Evolutionary conservation across 2,329 filamentous ascomycete species (phyloP), one percentile per base, ranked within the genome.

Genomic region (Chaetomium strumarium): DNA sequence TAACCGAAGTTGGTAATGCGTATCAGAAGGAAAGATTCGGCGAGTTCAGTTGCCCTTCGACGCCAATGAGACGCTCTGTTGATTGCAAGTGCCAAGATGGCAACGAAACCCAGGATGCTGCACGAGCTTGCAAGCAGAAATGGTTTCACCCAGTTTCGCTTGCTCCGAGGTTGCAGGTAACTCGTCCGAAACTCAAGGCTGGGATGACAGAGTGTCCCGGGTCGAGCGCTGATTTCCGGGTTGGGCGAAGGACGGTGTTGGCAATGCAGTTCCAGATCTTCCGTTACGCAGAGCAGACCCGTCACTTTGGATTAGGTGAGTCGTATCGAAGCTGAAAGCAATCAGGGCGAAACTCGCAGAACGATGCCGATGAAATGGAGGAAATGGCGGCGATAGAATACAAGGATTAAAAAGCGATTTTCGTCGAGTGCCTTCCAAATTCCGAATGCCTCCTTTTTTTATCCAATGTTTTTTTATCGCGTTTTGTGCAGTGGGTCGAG

Each of bases 331-430:
- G 43, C 3, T 31, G 19, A 41, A 52, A 43, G 34, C 39, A 45
- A 52, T 43, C 44, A 46, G 33, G 44, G 40, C 53, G 46, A 47
- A 49, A 45, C 45, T 58, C 34, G 44, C 33, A 42, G 43, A 46
- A 31, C 41, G 49, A 50, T 34, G 40, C 55, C 49, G 45, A 55
- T 49, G 49, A 63, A 60, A 44, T 47, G 31, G 51, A 58, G 50
- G 55, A 57, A 53, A 57, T 39, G 47, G 55, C 50, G 58, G 3
- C 55, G 58, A 57, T 60, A 63, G 48, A 63, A 61, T 62, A 63
- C 59, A 62, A 61, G 63, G 64, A 72, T 70, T 67, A 71, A 69
- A 66, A 65, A 36, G 7, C 49, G 53, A 54, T 54, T 49, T 55
- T 56, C 50, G 55, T 49, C 49, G 49, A 16, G 55, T 57, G 58